Percentiles rank a stretch among this genome's conserved stretches.
Evolutionary conservation across 805 yeast species (phyloP).

Genomic region (Saturnispora ahearnii): DNA sequence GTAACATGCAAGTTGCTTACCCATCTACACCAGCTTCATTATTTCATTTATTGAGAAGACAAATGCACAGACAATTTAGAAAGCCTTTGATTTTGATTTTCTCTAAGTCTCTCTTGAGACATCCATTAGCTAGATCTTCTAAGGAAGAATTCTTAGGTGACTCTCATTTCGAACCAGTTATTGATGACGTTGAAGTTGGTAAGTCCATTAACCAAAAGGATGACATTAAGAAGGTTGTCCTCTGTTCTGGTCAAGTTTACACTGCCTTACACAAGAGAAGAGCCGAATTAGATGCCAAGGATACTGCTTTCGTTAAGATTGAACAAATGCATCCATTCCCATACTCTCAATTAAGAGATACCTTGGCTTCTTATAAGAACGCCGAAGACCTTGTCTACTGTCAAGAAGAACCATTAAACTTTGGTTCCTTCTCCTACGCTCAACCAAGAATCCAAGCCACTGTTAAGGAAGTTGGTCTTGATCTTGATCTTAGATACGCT

Average conservation of each 20-base stretch:
- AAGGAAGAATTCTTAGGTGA: constrained; percentile 83
- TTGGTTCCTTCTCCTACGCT: constrained; percentile 80
- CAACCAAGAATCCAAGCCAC: constrained; percentile 77
- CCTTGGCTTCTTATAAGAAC: constrained; percentile 70
- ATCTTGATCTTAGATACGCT: constrained; percentile 62
- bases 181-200: constrained; percentile 86
- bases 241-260: constrained; percentile 90
- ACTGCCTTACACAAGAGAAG: constrained; percentile 88
- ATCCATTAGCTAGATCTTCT: constrained; percentile 89
- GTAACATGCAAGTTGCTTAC: constrained; percentile 95
- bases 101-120: constrained; percentile 91
- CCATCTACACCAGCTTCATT: constrained; percentile 96
- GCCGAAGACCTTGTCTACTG: constrained; percentile 88
- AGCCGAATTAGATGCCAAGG: constrained; percentile 61
- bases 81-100: constrained; percentile 80
- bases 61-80: constrained; percentile 98
- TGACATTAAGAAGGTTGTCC: constrained; percentile 78
- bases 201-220: constrained; percentile 65
- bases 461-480: constrained; percentile 63
- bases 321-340: constrained; percentile 99
- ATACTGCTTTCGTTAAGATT: constrained; percentile 78
- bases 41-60: constrained; percentile 96
- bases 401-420: constrained; percentile 98
- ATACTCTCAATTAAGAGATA: constrained; percentile 82
- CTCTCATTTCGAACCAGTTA: constrained; percentile 89